A percentile compares a stretch with the other conserved stretches of the same genome.
phyloP scores from a whole-genome alignment of 768 basidiomycete species.

The Russula abietina region DNA sequence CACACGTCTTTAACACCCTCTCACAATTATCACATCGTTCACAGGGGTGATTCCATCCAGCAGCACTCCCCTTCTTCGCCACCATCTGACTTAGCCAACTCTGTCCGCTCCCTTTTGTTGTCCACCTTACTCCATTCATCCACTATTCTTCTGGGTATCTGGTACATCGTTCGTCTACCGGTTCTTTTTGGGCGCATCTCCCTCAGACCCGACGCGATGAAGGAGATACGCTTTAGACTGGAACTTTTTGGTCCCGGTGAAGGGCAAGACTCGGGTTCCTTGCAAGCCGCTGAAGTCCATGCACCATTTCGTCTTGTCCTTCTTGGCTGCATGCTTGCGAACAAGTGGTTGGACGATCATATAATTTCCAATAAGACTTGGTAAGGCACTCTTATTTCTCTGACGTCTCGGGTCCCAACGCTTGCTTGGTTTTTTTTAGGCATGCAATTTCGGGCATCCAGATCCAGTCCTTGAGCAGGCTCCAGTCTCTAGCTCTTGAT shows the following conservation, averaged over 20 bases:
- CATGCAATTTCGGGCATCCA: conserved; percentile 76
- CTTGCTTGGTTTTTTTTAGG: conserved; percentile 37
- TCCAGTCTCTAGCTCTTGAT: too few relatives aligned
- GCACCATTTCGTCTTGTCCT: conserved; percentile 71
- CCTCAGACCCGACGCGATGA: conserved; percentile 47
- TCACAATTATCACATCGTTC: conserved; percentile 3
- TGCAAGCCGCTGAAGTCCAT: conserved; percentile 47
- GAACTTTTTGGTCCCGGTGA: conserved; percentile 49
- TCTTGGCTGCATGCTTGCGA: conserved; percentile 81
- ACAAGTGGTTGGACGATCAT: conserved; percentile 86
- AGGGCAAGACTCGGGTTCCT: conserved; percentile 36
- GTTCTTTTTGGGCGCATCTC: conserved; percentile 53
- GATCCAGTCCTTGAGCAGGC: conserved; percentile 58
- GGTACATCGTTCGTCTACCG: conserved; percentile 77
- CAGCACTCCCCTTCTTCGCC: conserved; percentile 40
- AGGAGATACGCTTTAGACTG: conserved; percentile 58
- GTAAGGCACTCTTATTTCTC: conserved; percentile 36
- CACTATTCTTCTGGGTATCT: conserved; percentile 67
- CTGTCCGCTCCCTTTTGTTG: conserved; percentile 66
- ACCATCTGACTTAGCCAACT: conserved; percentile 49
- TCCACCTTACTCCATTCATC: conserved; percentile 80
- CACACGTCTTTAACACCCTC: not conserved
- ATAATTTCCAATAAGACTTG: conserved; percentile 88
- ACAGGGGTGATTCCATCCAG: conserved; percentile 25
- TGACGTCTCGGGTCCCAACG: not conserved